Evolutionary conservation across 371 early-diverging fungal species (phyloP), one percentile per base, ranked within the genome.

Genomic region (Dichotomocladium elegans): DNA sequence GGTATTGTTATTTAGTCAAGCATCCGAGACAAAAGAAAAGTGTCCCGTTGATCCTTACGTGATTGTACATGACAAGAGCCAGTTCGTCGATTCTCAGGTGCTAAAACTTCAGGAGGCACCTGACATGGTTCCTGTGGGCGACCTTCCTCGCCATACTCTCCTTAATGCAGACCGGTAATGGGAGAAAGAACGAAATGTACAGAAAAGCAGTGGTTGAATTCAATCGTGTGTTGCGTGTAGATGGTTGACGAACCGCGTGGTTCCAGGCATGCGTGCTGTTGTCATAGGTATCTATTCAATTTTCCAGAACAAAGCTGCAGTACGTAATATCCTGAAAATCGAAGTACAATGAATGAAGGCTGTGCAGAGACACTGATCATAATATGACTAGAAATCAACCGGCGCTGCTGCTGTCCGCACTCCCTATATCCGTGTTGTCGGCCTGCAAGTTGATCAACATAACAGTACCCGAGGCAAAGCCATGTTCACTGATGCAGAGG

Each of bases 101-200:
- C 80, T 99, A 53, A 99, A 99, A 72, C 82, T 99, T 28, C 99
- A 99, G 70, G 99, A 99, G 72, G 79, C 88, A 15, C 96, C 96
- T 27, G 99, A 97, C 53, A 94, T 95, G 80, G 95, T 99, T 1
- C 99, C 99, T 17, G 93, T 95, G 0, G 99, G 99, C 63, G 99
- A 99, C 70, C 83, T 99, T 44, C 99, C 99, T 24, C 87, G 99
- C 31, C 99, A 99, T 68, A 89, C 96, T 12, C 81, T 92, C 4
- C 66, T 99, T 44, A 89, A 87, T 61, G 87, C 92, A 3, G 98
- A 98, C 63, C 85, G 93, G 74, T 87, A 72, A 17, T 50, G 12
- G 12, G 15, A 6, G 31, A 10, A 26, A 27, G n/a, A 19, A 29
- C 33, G 22, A 29, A 1, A 30, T 14, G 21, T 15, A 35, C 3